These are phyloP conservation scores for Candida tunisiensis DNA, from an alignment of 1,139 yeast genomes.

Conservation along the genomic window DNA sequence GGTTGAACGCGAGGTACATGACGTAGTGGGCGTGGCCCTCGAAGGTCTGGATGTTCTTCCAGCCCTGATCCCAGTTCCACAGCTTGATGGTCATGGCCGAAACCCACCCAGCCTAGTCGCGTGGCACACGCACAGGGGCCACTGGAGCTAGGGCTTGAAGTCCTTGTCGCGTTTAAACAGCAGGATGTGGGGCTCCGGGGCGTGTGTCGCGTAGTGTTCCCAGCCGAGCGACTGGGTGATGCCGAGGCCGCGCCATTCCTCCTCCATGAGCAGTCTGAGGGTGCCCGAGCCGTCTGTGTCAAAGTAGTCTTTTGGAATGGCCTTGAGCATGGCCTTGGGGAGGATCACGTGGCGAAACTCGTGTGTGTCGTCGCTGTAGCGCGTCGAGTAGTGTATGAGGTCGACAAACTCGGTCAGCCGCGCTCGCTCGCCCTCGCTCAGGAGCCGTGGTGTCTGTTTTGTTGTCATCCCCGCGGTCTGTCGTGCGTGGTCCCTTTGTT, in stretches of 20 bases:
- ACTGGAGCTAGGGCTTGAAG: too few relatives aligned
- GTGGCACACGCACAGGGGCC: too few relatives aligned
- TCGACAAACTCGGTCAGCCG: slow-evolving; percentile 86
- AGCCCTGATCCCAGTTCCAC: slow-evolving; percentile 95
- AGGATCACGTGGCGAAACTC: slow-evolving; percentile 93
- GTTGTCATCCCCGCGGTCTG: too few relatives aligned
- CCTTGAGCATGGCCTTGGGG: slow-evolving; percentile 91
- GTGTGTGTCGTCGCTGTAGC: slow-evolving; percentile 67
- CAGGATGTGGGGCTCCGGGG: slow-evolving; percentile 96
- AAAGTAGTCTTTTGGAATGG: slow-evolving; percentile 91
- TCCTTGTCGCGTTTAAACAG: slow-evolving; percentile 71
- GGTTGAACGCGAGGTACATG: slow-evolving; percentile 89
- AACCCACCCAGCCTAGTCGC: too few relatives aligned
- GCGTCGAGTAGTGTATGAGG: slow-evolving; percentile 83
- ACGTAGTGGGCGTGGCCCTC: slow-evolving; percentile 96
- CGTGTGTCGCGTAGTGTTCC: slow-evolving; percentile 96
- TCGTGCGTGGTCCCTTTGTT: too few relatives aligned
- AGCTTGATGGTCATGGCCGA: slow-evolving; percentile 70
- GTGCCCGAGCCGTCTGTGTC: slow-evolving; percentile 83
- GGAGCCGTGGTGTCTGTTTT: slow-evolving; percentile 46
- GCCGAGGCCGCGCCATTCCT: slow-evolving; percentile 98
- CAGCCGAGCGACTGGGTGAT: slow-evolving; percentile 96
- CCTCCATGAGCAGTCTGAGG: slow-evolving; percentile 74
- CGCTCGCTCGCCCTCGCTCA: slow-evolving; percentile 72
- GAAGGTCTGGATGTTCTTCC: slow-evolving; percentile 81